Percentiles rank a stretch among this genome's conserved stretches.
phyloP scores from a whole-genome alignment of 805 yeast species.

The Ogataea polymorpha region DNA sequence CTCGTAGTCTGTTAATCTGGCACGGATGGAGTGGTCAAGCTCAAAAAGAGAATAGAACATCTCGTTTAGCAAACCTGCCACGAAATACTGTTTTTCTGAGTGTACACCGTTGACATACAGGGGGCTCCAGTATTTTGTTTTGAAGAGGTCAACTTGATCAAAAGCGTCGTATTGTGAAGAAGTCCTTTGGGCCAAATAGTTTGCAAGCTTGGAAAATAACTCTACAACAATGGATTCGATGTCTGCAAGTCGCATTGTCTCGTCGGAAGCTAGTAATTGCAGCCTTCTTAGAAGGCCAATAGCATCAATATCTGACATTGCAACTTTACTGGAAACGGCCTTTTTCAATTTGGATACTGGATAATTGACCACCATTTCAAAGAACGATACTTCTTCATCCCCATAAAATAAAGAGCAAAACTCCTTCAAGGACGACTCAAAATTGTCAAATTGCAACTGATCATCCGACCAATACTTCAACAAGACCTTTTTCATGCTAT shows the following conservation, averaged over 20 bases:
- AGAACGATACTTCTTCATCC: slow-evolving; percentile 27
- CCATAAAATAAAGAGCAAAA: slow-evolving; percentile 5
- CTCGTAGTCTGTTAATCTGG: slow-evolving; percentile 1
- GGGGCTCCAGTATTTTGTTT: slow-evolving; percentile 26
- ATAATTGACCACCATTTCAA: slow-evolving; percentile 34
- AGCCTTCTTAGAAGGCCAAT: slow-evolving; percentile 44
- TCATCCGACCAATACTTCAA: slow-evolving; percentile 15
- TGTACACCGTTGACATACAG: slow-evolving; percentile 13
- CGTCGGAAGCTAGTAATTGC: slow-evolving; percentile 28
- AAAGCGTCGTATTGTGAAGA: not conserved
- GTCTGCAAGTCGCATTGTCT: slow-evolving; percentile 17
- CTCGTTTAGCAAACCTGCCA: slow-evolving; percentile 28
- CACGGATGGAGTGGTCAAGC: not conserved
- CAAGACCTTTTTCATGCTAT: slow-evolving; percentile 16
- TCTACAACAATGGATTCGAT: slow-evolving; percentile 32
- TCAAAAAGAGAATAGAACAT: slow-evolving; percentile 19
- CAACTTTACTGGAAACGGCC: slow-evolving; percentile 32
- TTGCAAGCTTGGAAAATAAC: slow-evolving; percentile 45
- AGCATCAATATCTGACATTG: slow-evolving; percentile 46
- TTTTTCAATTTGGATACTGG: slow-evolving; percentile 29
- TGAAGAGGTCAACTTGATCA: slow-evolving; percentile 16
- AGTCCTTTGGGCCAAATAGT: slow-evolving; percentile 31
- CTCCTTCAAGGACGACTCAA: slow-evolving; percentile 10
- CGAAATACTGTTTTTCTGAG: slow-evolving; percentile 4
- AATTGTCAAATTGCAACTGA: slow-evolving; percentile 6